phyloP scores from a whole-genome alignment of 192 early-diverging fungal species.

The Coemansia sp. region DNA sequence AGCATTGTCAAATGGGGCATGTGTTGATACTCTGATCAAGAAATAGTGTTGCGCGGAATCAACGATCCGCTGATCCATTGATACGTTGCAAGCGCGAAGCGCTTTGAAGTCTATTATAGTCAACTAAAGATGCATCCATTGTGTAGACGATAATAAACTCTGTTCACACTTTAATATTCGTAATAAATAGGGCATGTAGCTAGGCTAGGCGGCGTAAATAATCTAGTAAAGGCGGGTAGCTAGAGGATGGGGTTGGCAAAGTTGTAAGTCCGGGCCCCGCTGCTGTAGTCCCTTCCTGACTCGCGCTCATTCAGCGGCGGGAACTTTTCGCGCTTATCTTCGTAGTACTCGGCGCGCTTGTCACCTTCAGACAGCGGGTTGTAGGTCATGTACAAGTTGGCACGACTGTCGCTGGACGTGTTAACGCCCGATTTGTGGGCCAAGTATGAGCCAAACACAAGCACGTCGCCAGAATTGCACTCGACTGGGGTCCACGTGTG shows the following conservation, averaged over 20 bases:
- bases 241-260: constrained; percentile 57
- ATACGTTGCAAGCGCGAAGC: too few relatives aligned
- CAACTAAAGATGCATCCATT: too few relatives aligned
- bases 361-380: constrained; percentile 56
- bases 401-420: constrained; percentile 47
- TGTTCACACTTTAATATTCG: too few relatives aligned
- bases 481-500: constrained; percentile 56
- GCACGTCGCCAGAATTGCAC: constrained; percentile 55
- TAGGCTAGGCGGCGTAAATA: too few relatives aligned
- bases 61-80: too few relatives aligned
- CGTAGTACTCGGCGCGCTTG: constrained; percentile 56
- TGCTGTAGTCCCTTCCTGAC: constrained; percentile 52
- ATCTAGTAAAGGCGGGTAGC: too few relatives aligned
- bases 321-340: constrained; percentile 56
- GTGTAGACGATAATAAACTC: too few relatives aligned
- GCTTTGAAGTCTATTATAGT: too few relatives aligned
- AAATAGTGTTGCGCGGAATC: too few relatives aligned
- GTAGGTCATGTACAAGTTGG: constrained; percentile 60
- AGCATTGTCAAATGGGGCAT: too few relatives aligned
- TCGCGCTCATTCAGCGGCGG: constrained; percentile 56
- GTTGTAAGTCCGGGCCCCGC: constrained; percentile 57
- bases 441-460: constrained; percentile 63
- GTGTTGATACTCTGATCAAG: too few relatives aligned
- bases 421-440: constrained; percentile 57
- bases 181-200: too few relatives aligned